These are phyloP conservation scores for Coniochaeta sp. DNA, from an alignment of 2,329 filamentous ascomycete species.

Conservation along the genomic window DNA sequence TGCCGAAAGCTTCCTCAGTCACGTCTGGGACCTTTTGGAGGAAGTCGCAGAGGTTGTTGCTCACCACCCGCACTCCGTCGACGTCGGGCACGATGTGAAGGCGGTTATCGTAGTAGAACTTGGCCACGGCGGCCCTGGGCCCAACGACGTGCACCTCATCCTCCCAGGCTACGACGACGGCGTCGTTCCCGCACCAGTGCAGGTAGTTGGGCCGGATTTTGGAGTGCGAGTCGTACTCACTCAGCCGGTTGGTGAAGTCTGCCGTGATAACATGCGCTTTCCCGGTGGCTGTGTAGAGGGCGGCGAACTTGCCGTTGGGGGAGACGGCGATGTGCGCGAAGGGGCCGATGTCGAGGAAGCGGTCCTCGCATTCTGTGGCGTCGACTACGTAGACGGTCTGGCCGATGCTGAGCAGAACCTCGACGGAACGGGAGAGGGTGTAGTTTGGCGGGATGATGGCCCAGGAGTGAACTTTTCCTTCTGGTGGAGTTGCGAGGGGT, in stretches of 20 bases:
- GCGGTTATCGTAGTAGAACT: conserved; percentile 84
- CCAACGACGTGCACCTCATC: conserved; percentile 95
- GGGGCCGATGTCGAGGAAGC: conserved; percentile 82
- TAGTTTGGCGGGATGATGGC: conserved; percentile 79
- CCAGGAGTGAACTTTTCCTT: conserved; percentile 81
- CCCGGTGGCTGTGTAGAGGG: conserved; percentile 78
- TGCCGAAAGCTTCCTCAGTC: conserved; percentile 81
- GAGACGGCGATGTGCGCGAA: conserved; percentile 89
- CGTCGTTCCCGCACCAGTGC: conserved; percentile 95
- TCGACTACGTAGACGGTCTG: conserved; percentile 84
- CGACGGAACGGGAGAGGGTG: conserved; percentile 86
- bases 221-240: conserved; percentile 84
- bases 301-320: conserved; percentile 81
- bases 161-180: conserved; percentile 91
- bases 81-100: conserved; percentile 66
- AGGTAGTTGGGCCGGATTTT: conserved; percentile 80
- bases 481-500: conserved; percentile 67
- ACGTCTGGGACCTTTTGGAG: conserved; percentile 87
- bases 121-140: conserved; percentile 66
- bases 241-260: conserved; percentile 87
- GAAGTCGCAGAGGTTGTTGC: conserved; percentile 94
- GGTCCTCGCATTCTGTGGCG: conserved; percentile 83
- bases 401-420: conserved; percentile 79
- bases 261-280: conserved; percentile 90
- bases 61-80: conserved; percentile 85